Evolutionary conservation across 345 rosid genomes (phyloP).

Genomic region (Iberis pinnata): DNA sequence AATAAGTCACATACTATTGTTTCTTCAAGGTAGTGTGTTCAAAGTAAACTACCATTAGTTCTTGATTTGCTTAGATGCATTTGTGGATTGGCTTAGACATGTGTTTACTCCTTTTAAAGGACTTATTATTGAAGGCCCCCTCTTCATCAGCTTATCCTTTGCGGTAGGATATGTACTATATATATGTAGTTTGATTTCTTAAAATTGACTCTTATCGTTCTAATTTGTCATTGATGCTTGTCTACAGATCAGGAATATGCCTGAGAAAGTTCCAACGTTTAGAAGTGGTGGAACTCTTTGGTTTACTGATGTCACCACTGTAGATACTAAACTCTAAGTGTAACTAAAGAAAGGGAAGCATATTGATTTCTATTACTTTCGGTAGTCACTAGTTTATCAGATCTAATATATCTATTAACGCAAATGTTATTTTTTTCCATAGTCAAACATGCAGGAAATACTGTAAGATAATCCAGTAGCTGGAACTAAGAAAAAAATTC

Average conservation of each 20-base stretch:
- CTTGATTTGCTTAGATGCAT: conserved; percentile 9
- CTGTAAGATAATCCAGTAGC: conserved; percentile 54
- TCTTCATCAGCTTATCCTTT: conserved; percentile 57
- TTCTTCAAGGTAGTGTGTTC: background rate
- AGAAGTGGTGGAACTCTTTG: conserved; percentile 58
- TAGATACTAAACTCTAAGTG: conserved; percentile 31
- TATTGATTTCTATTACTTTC: background rate
- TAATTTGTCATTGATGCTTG: background rate
- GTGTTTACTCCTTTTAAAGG: conserved; percentile 60
- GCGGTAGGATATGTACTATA: conserved; percentile 39
- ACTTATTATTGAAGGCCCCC: conserved; percentile 55
- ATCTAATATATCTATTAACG: background rate
- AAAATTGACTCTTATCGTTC: conserved; percentile 1
- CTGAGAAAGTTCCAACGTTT: conserved; percentile 62
- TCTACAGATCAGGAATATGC: conserved; percentile 57
- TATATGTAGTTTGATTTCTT: background rate
- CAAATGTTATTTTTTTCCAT: background rate
- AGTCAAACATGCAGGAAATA: conserved; percentile 55
- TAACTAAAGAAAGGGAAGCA: background rate
- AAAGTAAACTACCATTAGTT: background rate
- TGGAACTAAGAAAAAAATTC: conserved; percentile 49
- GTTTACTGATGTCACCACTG: conserved; percentile 56
- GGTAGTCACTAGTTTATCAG: background rate
- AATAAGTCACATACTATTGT: conserved; percentile 25
- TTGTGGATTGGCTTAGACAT: conserved; percentile 37